Percentiles rank a stretch among this genome's conserved stretches.
Conservation (phyloP, 345 rosid species). For the Melaleuca quinquenervia region DNA sequence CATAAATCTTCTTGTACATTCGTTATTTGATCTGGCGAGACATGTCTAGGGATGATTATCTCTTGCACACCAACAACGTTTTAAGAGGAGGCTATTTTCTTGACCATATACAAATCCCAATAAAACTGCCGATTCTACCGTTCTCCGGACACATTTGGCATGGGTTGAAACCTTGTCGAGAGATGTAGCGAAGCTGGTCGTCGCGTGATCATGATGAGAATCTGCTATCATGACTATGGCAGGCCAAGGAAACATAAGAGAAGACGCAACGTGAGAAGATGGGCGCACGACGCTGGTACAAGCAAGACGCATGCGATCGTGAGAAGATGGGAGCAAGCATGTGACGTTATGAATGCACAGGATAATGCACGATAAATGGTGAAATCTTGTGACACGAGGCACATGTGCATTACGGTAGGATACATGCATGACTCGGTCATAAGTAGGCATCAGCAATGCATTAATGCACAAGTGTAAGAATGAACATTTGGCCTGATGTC, state of each 20-base stretch:
- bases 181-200: background rate
- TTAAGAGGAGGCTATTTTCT: background rate
- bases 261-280: background rate
- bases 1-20: background rate
- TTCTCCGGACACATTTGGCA: background rate
- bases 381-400: background rate
- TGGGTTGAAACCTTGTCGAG: background rate
- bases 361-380: background rate
- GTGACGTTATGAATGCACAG: too few relatives aligned
- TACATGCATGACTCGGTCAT: background rate
- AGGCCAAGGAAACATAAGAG: background rate
- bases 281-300: background rate
- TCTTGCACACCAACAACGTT: background rate
- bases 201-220: background rate
- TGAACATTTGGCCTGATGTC: background rate
- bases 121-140: too few relatives aligned
- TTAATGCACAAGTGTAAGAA: background rate
- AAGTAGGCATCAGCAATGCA: background rate
- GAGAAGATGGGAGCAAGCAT: background rate
- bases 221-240: background rate
- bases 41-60: background rate
- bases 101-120: background rate
- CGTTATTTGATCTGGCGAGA: background rate
- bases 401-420: background rate
- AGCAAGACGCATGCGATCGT: background rate